Evolutionary conservation across 345 rosid species (phyloP), one percentile per base, ranked within the genome.

Genomic region (Anastatica hierochuntica): DNA sequence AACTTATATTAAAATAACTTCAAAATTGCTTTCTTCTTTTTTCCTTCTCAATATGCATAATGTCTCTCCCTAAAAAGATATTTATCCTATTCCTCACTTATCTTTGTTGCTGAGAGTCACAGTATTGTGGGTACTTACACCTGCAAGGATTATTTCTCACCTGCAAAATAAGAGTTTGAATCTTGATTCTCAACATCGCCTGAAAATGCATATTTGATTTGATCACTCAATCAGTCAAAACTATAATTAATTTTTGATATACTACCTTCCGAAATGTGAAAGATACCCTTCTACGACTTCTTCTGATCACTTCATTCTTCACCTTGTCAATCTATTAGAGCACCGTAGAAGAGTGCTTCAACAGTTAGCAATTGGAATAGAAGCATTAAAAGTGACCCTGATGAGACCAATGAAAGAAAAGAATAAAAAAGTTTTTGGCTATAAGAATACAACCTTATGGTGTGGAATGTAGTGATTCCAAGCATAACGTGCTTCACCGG

Each of bases 381-480:
- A 43, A 12, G n/a, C n/a, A n/a, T n/a, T n/a, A n/a, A n/a, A n/a
- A n/a, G n/a, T n/a, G n/a, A n/a, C n/a, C 26, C 27, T 8, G 2
- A n/a, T 38, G 26, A 27, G 42, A 24, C 11, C 0, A 0, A 23
- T 16, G 10, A 19, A 16, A 53, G 1, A 15, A 56, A 29, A 20
- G 20, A 18, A 13, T 8, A 38, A 49, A 13, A 26, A 19, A 3
- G 26, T 2, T 36, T 38, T 10, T 0, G 8, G n/a, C n/a, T n/a
- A 67, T 12, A 34, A 31, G 21, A 46, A 26, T 39, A 26, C 20
- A 54, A 77, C 98, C 96, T 90, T 90, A 69, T 90, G 98, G 69
- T 90, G 98, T 35, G 89, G 96, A 69, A 90, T 90, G 62, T 90
- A 90, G 74, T 87, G 96, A 56, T 87, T 80, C 98, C 98, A 90